Evolutionary conservation across 2,329 filamentous ascomycete species (phyloP).

Genomic region (Anthostomella pinea): DNA sequence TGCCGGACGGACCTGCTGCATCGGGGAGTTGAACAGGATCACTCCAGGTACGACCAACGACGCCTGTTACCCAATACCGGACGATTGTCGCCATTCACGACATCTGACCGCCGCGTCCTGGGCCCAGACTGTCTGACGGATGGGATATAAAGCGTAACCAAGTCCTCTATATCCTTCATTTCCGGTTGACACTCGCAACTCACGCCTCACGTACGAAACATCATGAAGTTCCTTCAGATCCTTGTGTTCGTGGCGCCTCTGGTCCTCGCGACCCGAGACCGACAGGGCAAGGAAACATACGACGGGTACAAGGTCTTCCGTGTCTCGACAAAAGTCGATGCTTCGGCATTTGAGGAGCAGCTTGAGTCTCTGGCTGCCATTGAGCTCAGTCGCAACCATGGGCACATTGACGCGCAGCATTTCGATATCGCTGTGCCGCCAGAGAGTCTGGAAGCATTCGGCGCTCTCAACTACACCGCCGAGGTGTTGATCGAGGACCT

Average conservation of each 20-base stretch:
- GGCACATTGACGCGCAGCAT: conserved; percentile 22
- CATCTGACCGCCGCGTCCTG: too few species aligned
- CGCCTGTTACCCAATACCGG: too few species aligned
- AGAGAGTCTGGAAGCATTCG: conserved; percentile 29
- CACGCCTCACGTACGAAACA: conserved; percentile 2
- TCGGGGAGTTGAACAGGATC: conserved; percentile 9
- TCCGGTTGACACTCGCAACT: neutral
- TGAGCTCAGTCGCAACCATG: conserved; percentile 28
- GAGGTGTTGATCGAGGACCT: conserved; percentile 31
- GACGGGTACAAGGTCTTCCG: conserved; percentile 37
- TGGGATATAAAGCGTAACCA: too few species aligned
- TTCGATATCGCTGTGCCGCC: conserved; percentile 35
- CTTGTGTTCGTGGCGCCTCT: conserved; percentile 15
- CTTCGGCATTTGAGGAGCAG: conserved; percentile 24
- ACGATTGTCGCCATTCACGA: too few species aligned
- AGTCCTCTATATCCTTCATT: too few species aligned
- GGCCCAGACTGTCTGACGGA: too few species aligned
- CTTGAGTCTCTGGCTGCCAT: conserved; percentile 28
- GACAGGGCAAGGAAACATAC: conserved; percentile 18
- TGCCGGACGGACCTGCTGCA: conserved; percentile 15
- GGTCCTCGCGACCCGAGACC: conserved; percentile 4
- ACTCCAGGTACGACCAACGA: too few species aligned
- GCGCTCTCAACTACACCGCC: conserved; percentile 28
- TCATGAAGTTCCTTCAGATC: conserved; percentile 17
- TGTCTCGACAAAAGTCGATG: conserved; percentile 24